Conservation (phyloP, 129 eudicot species). For the Pseudognaphalium luteoalbum region DNA sequence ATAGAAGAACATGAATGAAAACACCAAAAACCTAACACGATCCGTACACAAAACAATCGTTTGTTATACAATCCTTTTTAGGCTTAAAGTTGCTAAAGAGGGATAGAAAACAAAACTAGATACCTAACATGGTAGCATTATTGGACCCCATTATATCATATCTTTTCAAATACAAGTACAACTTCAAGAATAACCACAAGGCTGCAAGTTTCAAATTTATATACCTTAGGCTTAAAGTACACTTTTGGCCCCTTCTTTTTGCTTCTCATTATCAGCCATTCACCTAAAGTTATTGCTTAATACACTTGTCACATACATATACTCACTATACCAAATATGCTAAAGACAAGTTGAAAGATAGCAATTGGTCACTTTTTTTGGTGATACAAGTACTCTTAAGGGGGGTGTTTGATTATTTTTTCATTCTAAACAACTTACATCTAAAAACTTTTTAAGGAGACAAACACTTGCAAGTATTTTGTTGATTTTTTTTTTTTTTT, state of each 20-base stretch:
- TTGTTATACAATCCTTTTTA: conserved; percentile 25
- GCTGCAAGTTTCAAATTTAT: conserved; percentile 15
- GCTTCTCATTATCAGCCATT: conserved; percentile 24
- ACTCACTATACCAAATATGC: conserved; percentile 24
- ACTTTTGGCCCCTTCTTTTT: conserved; percentile 14
- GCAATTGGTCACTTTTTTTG: conserved; percentile 9
- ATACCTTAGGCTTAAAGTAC: neutral
- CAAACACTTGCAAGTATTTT: no score
- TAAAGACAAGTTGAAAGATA: neutral
- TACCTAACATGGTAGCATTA: conserved; percentile 14
- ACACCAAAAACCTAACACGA: conserved; percentile 27
- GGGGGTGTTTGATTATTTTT: neutral
- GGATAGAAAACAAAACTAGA: conserved; percentile 24
- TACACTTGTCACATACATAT: conserved; percentile 33
- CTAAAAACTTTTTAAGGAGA: no score
- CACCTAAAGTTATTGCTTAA: conserved; percentile 27
- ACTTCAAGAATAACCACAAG: conserved; percentile 29
- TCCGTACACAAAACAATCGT: conserved; percentile 4
- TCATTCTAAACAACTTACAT: no score
- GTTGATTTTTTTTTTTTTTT: no score
- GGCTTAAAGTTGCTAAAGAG: conserved; percentile 21
- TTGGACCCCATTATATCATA: conserved; percentile 32
- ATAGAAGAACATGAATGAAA: conserved; percentile 23
- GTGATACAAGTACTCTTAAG: conserved; percentile 1
- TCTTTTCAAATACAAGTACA: conserved; percentile 24